Percentiles rank a stretch among this genome's conserved stretches.
These are phyloP conservation scores for Platanthera guangdongensis DNA, from an alignment of 106 monocot genomes.

Conservation along the genomic window DNA sequence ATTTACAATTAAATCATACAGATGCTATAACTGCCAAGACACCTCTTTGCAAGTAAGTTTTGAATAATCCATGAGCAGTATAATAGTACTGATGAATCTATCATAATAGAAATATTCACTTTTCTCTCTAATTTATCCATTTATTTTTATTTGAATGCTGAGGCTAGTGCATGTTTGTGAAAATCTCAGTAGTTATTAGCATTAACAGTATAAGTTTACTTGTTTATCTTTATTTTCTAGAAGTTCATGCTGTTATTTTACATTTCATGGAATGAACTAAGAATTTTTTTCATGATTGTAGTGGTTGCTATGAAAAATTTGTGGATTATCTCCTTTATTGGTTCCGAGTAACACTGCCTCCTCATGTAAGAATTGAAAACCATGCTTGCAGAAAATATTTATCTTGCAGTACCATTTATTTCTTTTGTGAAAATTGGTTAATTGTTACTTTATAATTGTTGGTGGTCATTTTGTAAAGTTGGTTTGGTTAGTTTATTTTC, in stretches of 20 bases:
- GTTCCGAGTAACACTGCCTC: slow-evolving; percentile 71
- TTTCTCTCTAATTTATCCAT: neutral
- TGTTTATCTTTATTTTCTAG: neutral
- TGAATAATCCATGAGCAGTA: neutral
- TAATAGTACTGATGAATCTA: neutral
- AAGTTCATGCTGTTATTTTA: neutral
- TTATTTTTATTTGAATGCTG: neutral
- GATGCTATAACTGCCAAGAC: slow-evolving; percentile 50
- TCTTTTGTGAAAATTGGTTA: neutral
- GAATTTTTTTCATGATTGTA: slow-evolving; percentile 25
- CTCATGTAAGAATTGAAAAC: slow-evolving; percentile 40
- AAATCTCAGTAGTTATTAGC: neutral
- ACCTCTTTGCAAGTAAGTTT: slow-evolving; percentile 75
- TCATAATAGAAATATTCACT: neutral
- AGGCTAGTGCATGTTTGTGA: neutral
- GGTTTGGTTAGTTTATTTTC: neutral
- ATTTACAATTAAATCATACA: slow-evolving; percentile 45
- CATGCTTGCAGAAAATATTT: neutral
- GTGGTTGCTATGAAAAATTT: slow-evolving; percentile 72
- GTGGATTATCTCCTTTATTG: slow-evolving; percentile 85
- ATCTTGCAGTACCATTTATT: neutral
- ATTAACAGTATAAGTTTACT: neutral
- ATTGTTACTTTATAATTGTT: no score
- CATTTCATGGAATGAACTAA: neutral
- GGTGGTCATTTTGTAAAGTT: neutral